Conservation (phyloP, 371 early-diverging fungal species). For the Mortierella polycephala region DNA sequence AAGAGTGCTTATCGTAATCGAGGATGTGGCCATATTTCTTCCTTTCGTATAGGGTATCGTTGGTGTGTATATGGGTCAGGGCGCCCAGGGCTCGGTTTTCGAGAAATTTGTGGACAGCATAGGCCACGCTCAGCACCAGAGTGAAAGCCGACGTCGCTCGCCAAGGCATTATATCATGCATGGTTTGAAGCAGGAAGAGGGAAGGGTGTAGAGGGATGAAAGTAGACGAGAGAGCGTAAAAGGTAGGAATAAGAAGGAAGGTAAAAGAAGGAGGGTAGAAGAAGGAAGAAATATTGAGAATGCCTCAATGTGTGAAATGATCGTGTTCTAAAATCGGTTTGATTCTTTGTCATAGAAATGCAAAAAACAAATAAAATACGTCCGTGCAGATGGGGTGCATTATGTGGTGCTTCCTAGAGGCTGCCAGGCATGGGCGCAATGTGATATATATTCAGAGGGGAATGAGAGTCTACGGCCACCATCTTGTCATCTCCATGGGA, state of each 20-base stretch:
- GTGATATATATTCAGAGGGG: background rate
- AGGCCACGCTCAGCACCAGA: constrained; percentile 13
- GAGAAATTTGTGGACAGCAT: constrained; percentile 20
- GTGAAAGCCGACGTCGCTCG: constrained; percentile 4
- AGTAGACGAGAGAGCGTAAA: background rate
- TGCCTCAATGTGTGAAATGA: background rate
- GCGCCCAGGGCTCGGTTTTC: constrained; percentile 61
- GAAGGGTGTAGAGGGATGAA: background rate
- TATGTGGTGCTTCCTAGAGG: background rate
- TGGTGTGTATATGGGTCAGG: constrained; percentile 59
- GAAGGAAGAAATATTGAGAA: background rate
- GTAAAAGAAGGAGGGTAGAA: background rate
- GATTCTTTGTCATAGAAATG: background rate
- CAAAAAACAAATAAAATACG: background rate
- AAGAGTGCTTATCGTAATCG: constrained; percentile 71
- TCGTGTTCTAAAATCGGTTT: background rate
- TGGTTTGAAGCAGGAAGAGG: background rate
- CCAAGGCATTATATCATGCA: background rate
- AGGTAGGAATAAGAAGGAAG: background rate
- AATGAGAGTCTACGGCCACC: too few relatives aligned
- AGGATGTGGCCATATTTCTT: constrained; percentile 61
- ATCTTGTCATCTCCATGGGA: too few relatives aligned
- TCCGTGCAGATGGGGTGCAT: background rate
- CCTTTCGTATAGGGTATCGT: constrained; percentile 68
- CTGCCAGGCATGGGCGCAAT: background rate